Evolutionary conservation across 2,329 filamentous ascomycete genomes (phyloP).

Genomic region (Amauroascus niger): DNA sequence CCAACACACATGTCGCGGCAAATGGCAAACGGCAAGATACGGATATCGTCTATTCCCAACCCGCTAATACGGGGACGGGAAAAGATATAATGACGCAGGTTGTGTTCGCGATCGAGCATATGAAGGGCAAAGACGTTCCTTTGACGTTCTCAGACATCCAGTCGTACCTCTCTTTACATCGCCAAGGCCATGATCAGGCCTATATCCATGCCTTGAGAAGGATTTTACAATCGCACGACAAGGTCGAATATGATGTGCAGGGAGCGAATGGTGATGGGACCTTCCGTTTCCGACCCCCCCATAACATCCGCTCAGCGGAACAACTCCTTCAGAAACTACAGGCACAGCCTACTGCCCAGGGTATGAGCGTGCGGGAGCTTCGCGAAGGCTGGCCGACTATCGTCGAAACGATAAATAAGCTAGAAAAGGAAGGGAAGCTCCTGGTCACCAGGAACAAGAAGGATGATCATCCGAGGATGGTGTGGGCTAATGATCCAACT

Average conservation of each 20-base stretch:
- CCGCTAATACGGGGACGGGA: constrained; percentile 64
- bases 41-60: constrained; percentile 60
- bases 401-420: constrained; percentile 62
- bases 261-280: constrained; percentile 59
- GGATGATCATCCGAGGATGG: constrained; percentile 72
- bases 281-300: constrained; percentile 76
- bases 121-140: constrained; percentile 59
- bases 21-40: constrained; percentile 53
- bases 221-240: constrained; percentile 57
- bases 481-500: constrained; percentile 80
- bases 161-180: constrained; percentile 64
- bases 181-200: constrained; percentile 48
- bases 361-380: constrained; percentile 75
- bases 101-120: constrained; percentile 73
- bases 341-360: constrained; percentile 66
- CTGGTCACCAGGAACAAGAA: constrained; percentile 87
- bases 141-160: constrained; percentile 68
- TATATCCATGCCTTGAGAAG: constrained; percentile 55
- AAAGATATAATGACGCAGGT: constrained; percentile 78
- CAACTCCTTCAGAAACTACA: constrained; percentile 75
- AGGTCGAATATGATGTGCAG: constrained; percentile 48
- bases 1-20: constrained; percentile 25
- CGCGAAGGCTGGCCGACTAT: constrained; percentile 93
- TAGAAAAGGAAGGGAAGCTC: constrained; percentile 70
- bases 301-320: constrained; percentile 68